Percentiles rank a stretch among this genome's conserved stretches.
Conservation (phyloP, 306 rosid genomes). For the Rosa rugosa region DNA sequence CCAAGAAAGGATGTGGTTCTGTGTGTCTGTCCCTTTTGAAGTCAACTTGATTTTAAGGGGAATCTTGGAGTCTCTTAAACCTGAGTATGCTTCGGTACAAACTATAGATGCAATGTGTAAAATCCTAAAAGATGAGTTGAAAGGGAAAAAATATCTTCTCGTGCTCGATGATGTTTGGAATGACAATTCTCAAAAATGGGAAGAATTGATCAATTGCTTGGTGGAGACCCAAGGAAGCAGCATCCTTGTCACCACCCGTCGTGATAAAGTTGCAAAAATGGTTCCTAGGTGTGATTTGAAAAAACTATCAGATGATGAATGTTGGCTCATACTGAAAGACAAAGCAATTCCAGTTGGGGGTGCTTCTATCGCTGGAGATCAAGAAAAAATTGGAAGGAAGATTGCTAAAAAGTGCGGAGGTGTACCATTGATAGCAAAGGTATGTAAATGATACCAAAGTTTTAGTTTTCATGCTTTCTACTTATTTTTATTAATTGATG, state of each 20-base stretch:
- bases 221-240: neutral
- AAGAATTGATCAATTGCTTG: conserved; percentile 8
- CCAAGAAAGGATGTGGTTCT: conserved; percentile 22
- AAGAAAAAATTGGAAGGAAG: neutral
- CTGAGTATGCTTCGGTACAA: neutral
- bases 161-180: conserved; percentile 36
- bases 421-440: neutral
- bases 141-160: conserved; percentile 17
- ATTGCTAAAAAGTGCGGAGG: neutral
- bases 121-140: neutral
- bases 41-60: conserved; percentile 9
- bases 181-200: conserved; percentile 7
- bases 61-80: conserved; percentile 5
- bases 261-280: neutral
- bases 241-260: conserved; percentile 10
- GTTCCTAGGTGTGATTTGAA: neutral
- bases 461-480: neutral
- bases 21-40: conserved; percentile 21
- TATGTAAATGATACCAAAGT: neutral
- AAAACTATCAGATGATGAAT: neutral
- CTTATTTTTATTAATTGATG: neutral
- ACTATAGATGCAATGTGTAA: conserved; percentile 1
- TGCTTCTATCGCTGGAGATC: neutral
- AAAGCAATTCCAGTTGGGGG: neutral
- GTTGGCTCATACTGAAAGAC: neutral